Base-by-base conservation (phyloP, 805 yeast species). In the Starmerella khaoyaiensis region DNA sequence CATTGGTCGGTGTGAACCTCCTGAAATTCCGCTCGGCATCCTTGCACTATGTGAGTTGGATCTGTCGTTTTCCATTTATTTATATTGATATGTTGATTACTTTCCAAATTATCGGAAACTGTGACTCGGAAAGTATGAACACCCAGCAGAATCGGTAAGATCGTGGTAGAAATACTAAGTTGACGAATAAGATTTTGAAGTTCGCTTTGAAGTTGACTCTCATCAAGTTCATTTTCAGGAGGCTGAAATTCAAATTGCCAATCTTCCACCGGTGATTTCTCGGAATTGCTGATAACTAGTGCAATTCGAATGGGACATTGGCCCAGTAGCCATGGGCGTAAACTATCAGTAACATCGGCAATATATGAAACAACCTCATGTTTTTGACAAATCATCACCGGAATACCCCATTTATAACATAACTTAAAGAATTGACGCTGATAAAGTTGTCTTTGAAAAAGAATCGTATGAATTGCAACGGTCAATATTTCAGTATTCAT, bases 121-220 rank as follows among this genome's bases (percentile, higher is more conserved):
- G 83, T 60, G 1, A 86, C 87, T 51, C 79, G 83, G 57, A 86
- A 83, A 0, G 94, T 80, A 51, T 77, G 73, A 10, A 66, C 65
- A 11, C 68, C 73, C 9, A 71, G 72, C 21, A 86, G 59, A 18
- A 77, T 68, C 0, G 97, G 97, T 28, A 86, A 64, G 53, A 84
- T 83, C 0, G 94, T 73, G 2, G 80, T 81, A 28, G 90, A 76
- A 0, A 94, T 82, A 0, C 94, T 82, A 35, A 86, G 79, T 49
- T 86, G 96, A 36, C 95, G 69, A 27, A 86, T 74, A 5, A 86
- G 75, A 0, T 83, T 72, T 55, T 81, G 87, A n/a, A 84, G 81
- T 46, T 83, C 90, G 35, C 59, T 63, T 47, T 79, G 86, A 3
- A 76, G 70, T 22, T 68, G 69, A 3, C 66, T 71, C 3, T 39